A percentile compares a stretch with the other conserved stretches of the same genome.
phyloP scores from a whole-genome alignment of 2,329 filamentous ascomycete species.

The Verticillium alfalfae region DNA sequence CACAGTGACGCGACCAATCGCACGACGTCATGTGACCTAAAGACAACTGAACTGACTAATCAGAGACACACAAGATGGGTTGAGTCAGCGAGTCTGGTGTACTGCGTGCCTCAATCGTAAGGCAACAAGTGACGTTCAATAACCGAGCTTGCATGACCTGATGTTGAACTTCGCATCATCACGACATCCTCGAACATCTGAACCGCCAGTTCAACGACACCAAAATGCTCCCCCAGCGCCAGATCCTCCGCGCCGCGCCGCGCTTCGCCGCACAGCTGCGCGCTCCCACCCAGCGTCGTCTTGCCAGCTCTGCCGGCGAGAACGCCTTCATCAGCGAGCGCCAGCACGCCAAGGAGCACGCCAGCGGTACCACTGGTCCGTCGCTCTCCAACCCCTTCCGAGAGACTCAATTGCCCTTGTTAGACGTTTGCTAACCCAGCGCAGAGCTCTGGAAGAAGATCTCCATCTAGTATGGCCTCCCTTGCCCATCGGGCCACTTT shows the following conservation, averaged over 20 bases:
- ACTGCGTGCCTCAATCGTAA: constrained; percentile 4
- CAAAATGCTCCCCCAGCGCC: constrained; percentile 61
- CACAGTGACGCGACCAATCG: not conserved
- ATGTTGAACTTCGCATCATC: constrained; percentile 9
- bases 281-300: constrained; percentile 60
- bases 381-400: constrained; percentile 14
- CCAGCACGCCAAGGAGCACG: constrained; percentile 85
- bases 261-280: constrained; percentile 58
- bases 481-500: not conserved
- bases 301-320: constrained; percentile 69
- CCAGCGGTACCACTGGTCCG: constrained; percentile 76
- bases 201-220: constrained; percentile 1
- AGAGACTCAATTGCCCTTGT: constrained; percentile 2
- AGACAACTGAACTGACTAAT: not conserved
- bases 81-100: not conserved
- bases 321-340: constrained; percentile 94
- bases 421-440: constrained; percentile 1
- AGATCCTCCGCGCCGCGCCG: constrained; percentile 55
- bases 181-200: constrained; percentile 4
- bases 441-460: constrained; percentile 93
- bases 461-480: constrained; percentile 76
- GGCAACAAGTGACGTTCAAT: constrained; percentile 11
- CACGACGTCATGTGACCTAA: not conserved
- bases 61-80: no score
- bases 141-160: constrained; percentile 17